Conservation (phyloP, 371 early-diverging fungal species). For the Mucor lusitanicus region DNA sequence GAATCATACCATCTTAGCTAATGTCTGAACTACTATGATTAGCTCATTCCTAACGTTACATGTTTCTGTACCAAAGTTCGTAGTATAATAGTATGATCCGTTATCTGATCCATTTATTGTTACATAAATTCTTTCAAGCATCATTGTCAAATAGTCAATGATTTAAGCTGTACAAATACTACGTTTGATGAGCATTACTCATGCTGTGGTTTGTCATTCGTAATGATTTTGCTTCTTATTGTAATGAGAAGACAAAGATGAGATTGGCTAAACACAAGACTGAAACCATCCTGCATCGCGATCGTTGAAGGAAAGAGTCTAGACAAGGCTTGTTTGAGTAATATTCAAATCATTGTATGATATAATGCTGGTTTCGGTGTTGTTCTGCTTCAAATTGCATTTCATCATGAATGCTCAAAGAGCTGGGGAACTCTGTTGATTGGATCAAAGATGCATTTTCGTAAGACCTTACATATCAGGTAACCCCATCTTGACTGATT, state of each 20-base stretch:
- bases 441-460: not conserved
- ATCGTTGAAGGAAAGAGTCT: not conserved
- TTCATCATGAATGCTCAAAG: not conserved
- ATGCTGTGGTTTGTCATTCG: not conserved
- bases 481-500: not conserved
- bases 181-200: too few species aligned
- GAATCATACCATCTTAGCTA: too few species aligned
- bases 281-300: not conserved
- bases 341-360: not conserved
- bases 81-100: not conserved
- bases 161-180: too few species aligned
- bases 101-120: not conserved
- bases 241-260: not conserved
- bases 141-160: too few species aligned
- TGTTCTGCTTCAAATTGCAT: not conserved
- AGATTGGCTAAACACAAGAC: not conserved
- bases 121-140: not conserved
- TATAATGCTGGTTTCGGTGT: not conserved
- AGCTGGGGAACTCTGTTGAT: not conserved
- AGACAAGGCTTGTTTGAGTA: not conserved
- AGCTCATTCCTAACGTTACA: not conserved
- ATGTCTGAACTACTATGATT: not conserved
- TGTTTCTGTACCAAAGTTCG: not conserved
- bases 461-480: not conserved
- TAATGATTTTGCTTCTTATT: not conserved